phyloP scores from a whole-genome alignment of 2,329 filamentous ascomycete genomes.

The Penicillium corylophilum region DNA sequence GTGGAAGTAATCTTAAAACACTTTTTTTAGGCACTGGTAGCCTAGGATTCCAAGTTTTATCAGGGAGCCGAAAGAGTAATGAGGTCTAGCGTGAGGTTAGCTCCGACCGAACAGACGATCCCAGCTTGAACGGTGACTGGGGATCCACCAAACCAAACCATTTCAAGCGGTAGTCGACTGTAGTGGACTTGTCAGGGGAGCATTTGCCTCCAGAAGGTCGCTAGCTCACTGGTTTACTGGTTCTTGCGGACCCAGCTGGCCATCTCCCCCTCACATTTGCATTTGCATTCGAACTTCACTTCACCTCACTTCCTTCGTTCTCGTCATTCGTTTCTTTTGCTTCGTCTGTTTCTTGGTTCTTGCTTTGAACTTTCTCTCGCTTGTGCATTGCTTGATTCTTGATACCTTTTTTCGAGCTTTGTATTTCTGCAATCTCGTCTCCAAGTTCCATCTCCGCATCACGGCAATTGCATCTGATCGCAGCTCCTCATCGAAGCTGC shows the following conservation, averaged over 20 bases:
- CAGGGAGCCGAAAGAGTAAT: not conserved
- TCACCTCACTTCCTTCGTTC: slow-evolving; percentile 4
- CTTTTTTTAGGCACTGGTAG: not conserved
- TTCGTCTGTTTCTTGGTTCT: not conserved
- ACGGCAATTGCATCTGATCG: not conserved
- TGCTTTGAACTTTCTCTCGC: not conserved
- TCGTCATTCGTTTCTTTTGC: slow-evolving; percentile 2
- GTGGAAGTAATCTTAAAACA: not conserved
- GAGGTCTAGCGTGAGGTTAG: not conserved
- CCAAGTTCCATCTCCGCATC: not conserved
- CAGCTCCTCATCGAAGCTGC: not conserved
- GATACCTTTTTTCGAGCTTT: not conserved
- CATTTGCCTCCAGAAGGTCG: slow-evolving; percentile 4
- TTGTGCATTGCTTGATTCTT: not conserved
- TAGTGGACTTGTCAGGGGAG: slow-evolving; percentile 15
- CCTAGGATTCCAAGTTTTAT: not conserved
- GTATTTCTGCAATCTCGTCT: too few species aligned
- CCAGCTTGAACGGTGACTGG: not conserved
- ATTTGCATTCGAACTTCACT: not conserved
- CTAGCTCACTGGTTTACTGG: not conserved
- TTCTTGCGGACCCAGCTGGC: not conserved
- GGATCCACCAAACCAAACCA: not conserved
- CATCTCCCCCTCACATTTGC: slow-evolving; percentile 9
- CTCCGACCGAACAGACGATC: slow-evolving; percentile 9
- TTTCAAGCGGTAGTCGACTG: not conserved